These are phyloP conservation scores for Cinnamomum micranthum DNA, from an alignment of 164 flowering plant species.

Conservation along the genomic window DNA sequence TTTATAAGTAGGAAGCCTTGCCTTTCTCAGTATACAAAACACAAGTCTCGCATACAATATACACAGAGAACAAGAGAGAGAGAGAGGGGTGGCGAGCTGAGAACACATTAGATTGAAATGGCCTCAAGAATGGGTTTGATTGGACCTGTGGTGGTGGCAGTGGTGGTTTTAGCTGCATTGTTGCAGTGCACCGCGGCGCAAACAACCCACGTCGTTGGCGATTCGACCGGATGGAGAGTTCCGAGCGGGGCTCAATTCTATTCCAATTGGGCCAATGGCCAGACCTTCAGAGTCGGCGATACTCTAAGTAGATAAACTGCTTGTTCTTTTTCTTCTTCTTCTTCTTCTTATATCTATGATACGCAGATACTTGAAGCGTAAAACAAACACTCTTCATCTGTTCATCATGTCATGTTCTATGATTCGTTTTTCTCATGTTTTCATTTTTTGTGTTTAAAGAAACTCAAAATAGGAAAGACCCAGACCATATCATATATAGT, in stretches of 20 bases:
- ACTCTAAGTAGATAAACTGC: slow-evolving; percentile 17
- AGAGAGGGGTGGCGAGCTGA: slow-evolving; percentile 11
- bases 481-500: no score
- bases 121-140: slow-evolving; percentile 11
- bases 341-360: neutral
- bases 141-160: neutral
- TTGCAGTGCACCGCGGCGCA: slow-evolving; percentile 9
- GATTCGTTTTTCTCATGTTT: no score
- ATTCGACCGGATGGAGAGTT: slow-evolving; percentile 12
- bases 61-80: no score
- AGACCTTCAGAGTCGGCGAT: slow-evolving; percentile 19
- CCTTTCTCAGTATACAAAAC: no score
- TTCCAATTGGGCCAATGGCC: slow-evolving; percentile 14
- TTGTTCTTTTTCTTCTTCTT: neutral
- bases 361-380: neutral
- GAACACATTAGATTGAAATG: slow-evolving; percentile 17
- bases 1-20: no score
- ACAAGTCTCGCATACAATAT: no score
- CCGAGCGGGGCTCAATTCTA: slow-evolving; percentile 7
- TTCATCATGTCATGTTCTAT: no score
- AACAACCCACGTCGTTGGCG: slow-evolving; percentile 15
- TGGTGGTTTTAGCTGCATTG: slow-evolving; percentile 9
- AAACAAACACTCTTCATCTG: no score
- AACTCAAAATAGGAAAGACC: no score
- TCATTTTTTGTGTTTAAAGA: no score